Conservation (phyloP, 164 flowering plant species). For the Piper longum region DNA sequence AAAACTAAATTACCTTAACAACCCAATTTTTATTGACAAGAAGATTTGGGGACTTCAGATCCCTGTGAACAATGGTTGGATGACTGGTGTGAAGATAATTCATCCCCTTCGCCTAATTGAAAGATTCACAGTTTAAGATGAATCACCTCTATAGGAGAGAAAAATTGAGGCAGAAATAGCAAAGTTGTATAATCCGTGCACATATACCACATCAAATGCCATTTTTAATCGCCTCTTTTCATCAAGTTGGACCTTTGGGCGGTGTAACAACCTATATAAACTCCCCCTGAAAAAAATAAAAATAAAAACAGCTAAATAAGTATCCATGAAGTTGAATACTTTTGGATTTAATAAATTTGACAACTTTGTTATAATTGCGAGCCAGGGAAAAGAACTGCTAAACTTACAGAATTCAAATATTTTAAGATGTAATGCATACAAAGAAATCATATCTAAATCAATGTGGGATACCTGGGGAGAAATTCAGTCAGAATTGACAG, state of each 20-base stretch:
- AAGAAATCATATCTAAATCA: not conserved
- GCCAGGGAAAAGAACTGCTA: not conserved
- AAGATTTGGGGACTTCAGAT: constrained; percentile 91
- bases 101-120: constrained; percentile 93
- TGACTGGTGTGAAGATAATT: constrained; percentile 95
- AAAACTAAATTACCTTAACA: constrained; percentile 51
- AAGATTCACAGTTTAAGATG: not conserved
- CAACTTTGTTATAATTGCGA: too few relatives aligned
- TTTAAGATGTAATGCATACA: not conserved
- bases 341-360: too few relatives aligned
- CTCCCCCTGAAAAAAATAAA: constrained; percentile 59
- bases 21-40: constrained; percentile 98
- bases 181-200: not conserved
- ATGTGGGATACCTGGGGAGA: constrained; percentile 52
- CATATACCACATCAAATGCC: constrained; percentile 94
- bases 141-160: constrained; percentile 3
- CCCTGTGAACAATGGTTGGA: constrained; percentile 95
- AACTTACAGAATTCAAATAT: not conserved
- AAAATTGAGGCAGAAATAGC: not conserved
- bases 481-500: constrained; percentile 90
- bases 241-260: constrained; percentile 59
- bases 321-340: too few relatives aligned
- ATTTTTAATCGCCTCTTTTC: constrained; percentile 78
- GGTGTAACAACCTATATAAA: constrained; percentile 77
- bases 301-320: not conserved